A percentile compares a stretch with the other conserved stretches of the same genome.
These are phyloP conservation scores for Gracilariopsis chorda DNA, from an alignment of 23 red algal genomes.

Conservation along the genomic window DNA sequence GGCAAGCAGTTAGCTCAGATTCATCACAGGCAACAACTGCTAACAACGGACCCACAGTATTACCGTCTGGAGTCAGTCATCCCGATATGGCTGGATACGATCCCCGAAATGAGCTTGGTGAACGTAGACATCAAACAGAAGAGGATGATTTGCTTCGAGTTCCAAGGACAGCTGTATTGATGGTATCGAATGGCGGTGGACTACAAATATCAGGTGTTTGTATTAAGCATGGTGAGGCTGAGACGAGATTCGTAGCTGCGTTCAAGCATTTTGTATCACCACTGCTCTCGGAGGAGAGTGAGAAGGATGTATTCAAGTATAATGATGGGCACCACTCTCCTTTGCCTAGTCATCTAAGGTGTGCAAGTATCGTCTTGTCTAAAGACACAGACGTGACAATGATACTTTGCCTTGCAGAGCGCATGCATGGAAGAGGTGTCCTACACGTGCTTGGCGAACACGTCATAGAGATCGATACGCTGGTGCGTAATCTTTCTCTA, in stretches of 20 bases:
- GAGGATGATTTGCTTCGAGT: neutral
- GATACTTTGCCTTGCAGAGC: neutral
- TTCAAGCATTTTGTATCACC: neutral
- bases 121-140: neutral
- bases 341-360: neutral
- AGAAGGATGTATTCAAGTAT: neutral
- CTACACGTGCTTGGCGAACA: neutral
- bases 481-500: neutral
- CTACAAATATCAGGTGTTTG: neutral
- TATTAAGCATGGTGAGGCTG: constrained; percentile 1
- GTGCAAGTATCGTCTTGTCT: neutral
- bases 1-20: too few relatives aligned
- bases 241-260: neutral
- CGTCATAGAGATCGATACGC: neutral
- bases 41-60: neutral
- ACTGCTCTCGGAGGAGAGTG: too few relatives aligned
- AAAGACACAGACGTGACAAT: constrained; percentile 25
- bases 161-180: neutral
- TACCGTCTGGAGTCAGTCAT: neutral
- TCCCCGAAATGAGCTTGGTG: neutral
- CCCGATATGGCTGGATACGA: neutral
- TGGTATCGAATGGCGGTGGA: neutral
- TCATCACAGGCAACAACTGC: too few relatives aligned
- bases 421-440: neutral
- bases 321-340: too few relatives aligned